Conservation (phyloP, 306 rosid genomes). For the Glycine latifolia region DNA sequence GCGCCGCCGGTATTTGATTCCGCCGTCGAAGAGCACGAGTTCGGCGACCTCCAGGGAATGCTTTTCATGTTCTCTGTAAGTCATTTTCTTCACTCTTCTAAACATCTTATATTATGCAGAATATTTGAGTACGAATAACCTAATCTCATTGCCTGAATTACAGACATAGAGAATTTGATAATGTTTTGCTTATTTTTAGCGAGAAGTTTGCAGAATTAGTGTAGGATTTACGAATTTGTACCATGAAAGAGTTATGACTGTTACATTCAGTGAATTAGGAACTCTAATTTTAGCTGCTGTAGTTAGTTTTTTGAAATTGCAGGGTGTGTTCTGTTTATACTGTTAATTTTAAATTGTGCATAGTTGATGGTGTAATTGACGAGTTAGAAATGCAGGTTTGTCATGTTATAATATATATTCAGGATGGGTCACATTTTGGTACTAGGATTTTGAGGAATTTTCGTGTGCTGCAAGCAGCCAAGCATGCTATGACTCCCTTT, state of each 20-base stretch:
- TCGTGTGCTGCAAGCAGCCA: slow-evolving; percentile 84
- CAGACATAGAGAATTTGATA: not conserved
- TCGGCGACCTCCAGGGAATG: slow-evolving; percentile 83
- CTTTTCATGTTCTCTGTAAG: slow-evolving; percentile 96
- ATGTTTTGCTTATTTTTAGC: not conserved
- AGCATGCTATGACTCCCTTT: slow-evolving; percentile 82
- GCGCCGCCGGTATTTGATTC: slow-evolving; percentile 61
- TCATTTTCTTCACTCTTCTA: not conserved
- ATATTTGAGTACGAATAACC: too few species aligned
- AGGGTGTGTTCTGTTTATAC: not conserved
- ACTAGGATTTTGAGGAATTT: slow-evolving; percentile 73
- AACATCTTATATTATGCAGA: too few species aligned
- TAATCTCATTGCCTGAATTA: not conserved
- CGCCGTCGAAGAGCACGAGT: slow-evolving; percentile 67
- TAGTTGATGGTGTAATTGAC: slow-evolving; percentile 43
- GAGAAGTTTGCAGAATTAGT: slow-evolving; percentile 16
- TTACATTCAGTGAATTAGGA: not conserved
- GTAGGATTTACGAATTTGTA: slow-evolving; percentile 23
- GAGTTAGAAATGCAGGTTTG: slow-evolving; percentile 84
- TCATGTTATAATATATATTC: slow-evolving; percentile 79
- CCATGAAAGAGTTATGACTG: not conserved
- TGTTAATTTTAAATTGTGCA: not conserved
- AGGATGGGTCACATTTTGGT: slow-evolving; percentile 82
- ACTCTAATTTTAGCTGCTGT: slow-evolving; percentile 9
- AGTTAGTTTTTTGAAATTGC: not conserved